Base-by-base conservation (phyloP, 176 grass and related monocot species). In the Typha latifolia region DNA sequence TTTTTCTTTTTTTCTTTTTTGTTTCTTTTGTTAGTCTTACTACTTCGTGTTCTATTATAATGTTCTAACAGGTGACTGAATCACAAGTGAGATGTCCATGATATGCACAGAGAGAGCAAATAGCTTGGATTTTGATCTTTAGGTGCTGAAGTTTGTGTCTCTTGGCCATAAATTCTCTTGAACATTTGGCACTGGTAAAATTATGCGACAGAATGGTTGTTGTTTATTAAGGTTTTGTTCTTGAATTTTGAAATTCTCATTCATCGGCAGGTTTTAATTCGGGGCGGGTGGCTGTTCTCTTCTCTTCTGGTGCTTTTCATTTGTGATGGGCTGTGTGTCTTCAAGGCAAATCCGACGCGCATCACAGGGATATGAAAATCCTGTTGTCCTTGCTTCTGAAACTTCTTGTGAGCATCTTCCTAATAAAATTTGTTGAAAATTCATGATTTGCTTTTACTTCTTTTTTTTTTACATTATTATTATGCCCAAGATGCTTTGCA, bases 381-480 rank as follows among this genome's bases (percentile, higher is more conserved):
- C 62, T 65, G 31, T 65, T 65, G 15, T 65, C 62, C 62, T 65
- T 65, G 24, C 62, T 16, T 14, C 62, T 8, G 62, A 65, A 65
- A 65, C 62, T 32, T 65, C 27, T 26, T 65, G 62, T 65, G 29
- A 65, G 62, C 6, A 64, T 64, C 31, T 65, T 15, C 62, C 4
- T 59, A 8, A 8, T 22, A 5, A 9, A 18, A n/a, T 56, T 59
- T 59, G 3, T 22, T 55, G 51, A 53, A 53, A 21, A 16, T 57
- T 57, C 1, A 21, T 57, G 19, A n/a, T 57, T 57, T 57, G 14
- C 10, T 64, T 64, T 16, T 37, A 34, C 15, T 43, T 26, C 24
- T 29, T 29, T 29, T 47, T 34, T 7, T 12, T 34, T n/a, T 14
- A 16, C 31, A n/a, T 65, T 65, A 9, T 43, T 43, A 43, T 43